Evolutionary conservation across 352 stramenopile species (phyloP).

Genomic region (Phytophthora multivora): DNA sequence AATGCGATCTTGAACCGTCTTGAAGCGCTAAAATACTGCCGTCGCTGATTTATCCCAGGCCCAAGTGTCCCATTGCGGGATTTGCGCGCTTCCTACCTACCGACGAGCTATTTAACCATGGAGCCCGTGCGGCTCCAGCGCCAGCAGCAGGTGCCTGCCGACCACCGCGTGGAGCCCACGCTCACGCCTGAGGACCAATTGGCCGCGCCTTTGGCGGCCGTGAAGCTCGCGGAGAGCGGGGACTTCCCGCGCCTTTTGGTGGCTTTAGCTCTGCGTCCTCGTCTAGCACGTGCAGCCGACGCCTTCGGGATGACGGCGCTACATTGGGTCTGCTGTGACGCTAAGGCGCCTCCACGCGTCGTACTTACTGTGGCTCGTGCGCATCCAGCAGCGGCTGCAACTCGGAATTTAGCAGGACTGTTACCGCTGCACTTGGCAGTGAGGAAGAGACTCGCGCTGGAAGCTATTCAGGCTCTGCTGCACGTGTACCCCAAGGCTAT

Average conservation of each 20-base stretch:
- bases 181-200: conserved; percentile 26
- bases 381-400: conserved; percentile 42
- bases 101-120: conserved; percentile 8
- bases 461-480: conserved; percentile 68
- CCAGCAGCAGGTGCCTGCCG: conserved; percentile 28
- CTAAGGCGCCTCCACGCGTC: conserved; percentile 48
- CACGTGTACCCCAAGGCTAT: conserved; percentile 70
- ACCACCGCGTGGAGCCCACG: conserved; percentile 10
- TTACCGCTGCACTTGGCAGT: conserved; percentile 76
- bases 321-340: conserved; percentile 81
- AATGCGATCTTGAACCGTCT: conserved; percentile 24
- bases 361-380: conserved; percentile 59
- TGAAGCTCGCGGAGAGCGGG: conserved; percentile 50
- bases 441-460: conserved; percentile 58
- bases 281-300: conserved; percentile 49
- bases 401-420: conserved; percentile 59
- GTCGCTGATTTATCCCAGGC: conserved; percentile 8
- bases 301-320: conserved; percentile 83
- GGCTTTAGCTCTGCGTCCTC: conserved; percentile 45
- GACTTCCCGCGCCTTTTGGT: conserved; percentile 52
- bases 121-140: conserved; percentile 33
- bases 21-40: conserved; percentile 12
- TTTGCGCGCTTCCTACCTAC: conserved; percentile 23
- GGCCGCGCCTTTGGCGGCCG: conserved; percentile 25
- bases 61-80: conserved; percentile 21